phyloP scores from a whole-genome alignment of 2,329 filamentous ascomycete genomes.

The Sporothrix variecibatus region DNA sequence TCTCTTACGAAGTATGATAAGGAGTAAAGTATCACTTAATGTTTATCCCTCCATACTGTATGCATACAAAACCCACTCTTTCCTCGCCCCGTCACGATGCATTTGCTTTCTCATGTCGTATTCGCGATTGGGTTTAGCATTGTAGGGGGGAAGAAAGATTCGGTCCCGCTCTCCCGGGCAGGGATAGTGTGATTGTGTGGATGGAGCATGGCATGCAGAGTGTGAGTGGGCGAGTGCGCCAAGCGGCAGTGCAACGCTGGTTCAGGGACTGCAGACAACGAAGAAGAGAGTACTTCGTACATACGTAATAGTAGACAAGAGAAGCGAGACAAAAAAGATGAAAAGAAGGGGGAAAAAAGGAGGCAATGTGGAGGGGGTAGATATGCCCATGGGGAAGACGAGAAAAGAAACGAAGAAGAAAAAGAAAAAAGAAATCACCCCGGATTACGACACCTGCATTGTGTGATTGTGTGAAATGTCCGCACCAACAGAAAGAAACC shows the following conservation, averaged over 20 bases:
- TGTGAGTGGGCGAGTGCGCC: background rate
- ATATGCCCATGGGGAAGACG: background rate
- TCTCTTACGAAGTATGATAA: too few species aligned
- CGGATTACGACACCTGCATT: background rate
- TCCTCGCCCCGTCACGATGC: background rate
- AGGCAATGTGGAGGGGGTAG: background rate
- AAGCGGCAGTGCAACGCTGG: constrained; percentile 2
- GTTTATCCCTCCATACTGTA: background rate
- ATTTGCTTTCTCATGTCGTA: constrained; percentile 6
- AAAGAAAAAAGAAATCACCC: background rate
- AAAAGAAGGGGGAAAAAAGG: background rate
- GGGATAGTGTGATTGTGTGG: background rate
- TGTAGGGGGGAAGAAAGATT: background rate
- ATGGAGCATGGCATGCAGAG: background rate
- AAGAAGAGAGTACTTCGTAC: too few species aligned
- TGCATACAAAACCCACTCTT: background rate
- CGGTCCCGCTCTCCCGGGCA: background rate
- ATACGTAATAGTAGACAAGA: background rate
- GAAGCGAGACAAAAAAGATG: background rate
- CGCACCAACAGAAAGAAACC: background rate
- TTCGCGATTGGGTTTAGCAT: constrained; percentile 1
- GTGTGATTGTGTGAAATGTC: background rate
- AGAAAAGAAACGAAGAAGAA: background rate
- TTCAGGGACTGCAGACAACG: background rate
- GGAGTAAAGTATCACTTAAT: background rate